phyloP scores from a whole-genome alignment of 2,329 filamentous ascomycete species.

The Pseudogymnoascus sp. region DNA sequence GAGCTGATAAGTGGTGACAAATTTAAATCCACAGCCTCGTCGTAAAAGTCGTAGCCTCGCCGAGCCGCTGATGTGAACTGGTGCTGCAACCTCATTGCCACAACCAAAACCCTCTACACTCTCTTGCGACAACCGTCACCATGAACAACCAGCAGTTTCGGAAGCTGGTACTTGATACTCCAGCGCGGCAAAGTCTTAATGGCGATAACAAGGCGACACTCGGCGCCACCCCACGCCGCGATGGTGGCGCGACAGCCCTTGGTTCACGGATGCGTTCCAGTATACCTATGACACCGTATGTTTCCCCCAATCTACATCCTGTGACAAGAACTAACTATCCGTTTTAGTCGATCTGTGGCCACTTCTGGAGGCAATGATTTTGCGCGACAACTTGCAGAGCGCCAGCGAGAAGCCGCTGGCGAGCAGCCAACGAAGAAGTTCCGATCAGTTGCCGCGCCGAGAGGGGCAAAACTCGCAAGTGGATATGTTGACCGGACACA shows the following conservation, averaged over 20 bases:
- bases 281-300: constrained; percentile 91
- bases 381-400: constrained; percentile 73
- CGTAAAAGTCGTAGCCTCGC: neutral
- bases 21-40: neutral
- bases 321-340: constrained; percentile 12
- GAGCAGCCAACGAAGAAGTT: constrained; percentile 59
- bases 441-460: constrained; percentile 65
- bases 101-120: neutral
- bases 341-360: constrained; percentile 16
- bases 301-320: neutral
- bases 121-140: constrained; percentile 9
- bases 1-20: neutral
- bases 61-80: neutral
- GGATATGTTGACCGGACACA: constrained; percentile 81
- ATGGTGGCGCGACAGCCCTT: constrained; percentile 47
- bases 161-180: constrained; percentile 57
- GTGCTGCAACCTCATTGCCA: neutral
- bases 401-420: constrained; percentile 28
- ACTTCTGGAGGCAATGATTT: constrained; percentile 53
- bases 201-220: constrained; percentile 27
- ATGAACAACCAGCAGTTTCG: constrained; percentile 99
- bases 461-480: constrained; percentile 67
- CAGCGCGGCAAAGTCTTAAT: constrained; percentile 29
- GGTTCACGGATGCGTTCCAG: constrained; percentile 71
- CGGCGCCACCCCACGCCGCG: constrained; percentile 28